Base-by-base conservation (phyloP, 192 early-diverging fungal species). In the Backusella westeae region DNA sequence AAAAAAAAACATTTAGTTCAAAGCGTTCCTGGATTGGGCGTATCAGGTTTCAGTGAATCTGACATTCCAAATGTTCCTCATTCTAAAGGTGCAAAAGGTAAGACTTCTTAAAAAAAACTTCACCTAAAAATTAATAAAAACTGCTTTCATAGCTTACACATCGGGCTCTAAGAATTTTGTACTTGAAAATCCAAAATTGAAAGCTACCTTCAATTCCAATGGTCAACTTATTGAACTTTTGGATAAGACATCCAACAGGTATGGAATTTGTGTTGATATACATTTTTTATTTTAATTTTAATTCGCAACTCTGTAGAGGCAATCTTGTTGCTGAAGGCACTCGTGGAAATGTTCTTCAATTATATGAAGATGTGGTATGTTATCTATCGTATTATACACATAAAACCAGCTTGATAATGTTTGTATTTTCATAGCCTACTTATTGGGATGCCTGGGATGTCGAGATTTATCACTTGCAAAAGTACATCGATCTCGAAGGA, bases 401-500 rank as follows among this genome's bases (percentile, higher is more conserved):
- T 41, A 15, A 26, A 71, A 94, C 89, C 14, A 70, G 92, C 23
- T 89, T 34, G 29, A 65, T 15, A 10, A 26, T 21, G 15, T 29
- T 56, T 41, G 39, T 77, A 63, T 32, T 34, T 68, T 10, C 19
- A 34, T 73, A 86, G 85, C 88, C 88, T 9, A 70, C 85, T 17
- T 88, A 83, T 68, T 90, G 88, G 88, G 85, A 88, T 75, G 84
- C 84, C 6, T 85, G 84, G 84, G 83, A 84, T 77, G 94, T 98
- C 34, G 97, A 99, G 81, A 91, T 99, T 26, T 99, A 99, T 83
- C 96, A 96, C 78, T 84, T 95, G 19, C 94, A 98, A 78, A 99
- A 96, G 81, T 89, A 87, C 35, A 82, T 79, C 38, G 87, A 89
- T 59, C 36, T 83, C 21, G 87, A 89, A 9, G 77, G 69, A 10